phyloP scores from a whole-genome alignment of 2,329 filamentous ascomycete genomes.

The Fusarium chuoi region DNA sequence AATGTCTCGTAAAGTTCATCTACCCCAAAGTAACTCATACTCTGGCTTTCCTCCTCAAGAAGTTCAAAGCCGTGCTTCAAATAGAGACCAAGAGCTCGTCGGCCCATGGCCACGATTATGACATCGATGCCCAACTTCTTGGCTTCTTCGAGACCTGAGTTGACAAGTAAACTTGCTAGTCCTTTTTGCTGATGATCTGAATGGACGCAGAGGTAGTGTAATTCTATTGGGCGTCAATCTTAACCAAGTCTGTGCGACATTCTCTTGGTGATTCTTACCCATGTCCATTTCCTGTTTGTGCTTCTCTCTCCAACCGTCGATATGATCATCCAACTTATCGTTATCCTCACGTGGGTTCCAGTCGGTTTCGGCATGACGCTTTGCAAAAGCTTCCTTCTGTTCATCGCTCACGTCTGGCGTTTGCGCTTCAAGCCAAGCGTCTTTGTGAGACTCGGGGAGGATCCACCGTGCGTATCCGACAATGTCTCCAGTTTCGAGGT shows the following conservation, averaged over 20 bases:
- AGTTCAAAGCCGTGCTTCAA: slow-evolving; percentile 33
- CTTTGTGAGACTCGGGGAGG: slow-evolving; percentile 12
- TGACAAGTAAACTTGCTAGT: slow-evolving; percentile 36
- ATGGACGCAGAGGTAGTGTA: slow-evolving; percentile 39
- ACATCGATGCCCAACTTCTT: slow-evolving; percentile 29
- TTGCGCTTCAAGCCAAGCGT: slow-evolving; percentile 22
- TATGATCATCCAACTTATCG: slow-evolving; percentile 17
- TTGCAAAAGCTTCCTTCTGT: neutral
- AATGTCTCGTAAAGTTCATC: slow-evolving; percentile 28
- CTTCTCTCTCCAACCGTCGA: slow-evolving; percentile 15
- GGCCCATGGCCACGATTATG: slow-evolving; percentile 32
- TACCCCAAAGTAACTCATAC: slow-evolving; percentile 1
- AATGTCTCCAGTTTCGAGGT: slow-evolving; percentile 31
- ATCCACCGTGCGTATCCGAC: slow-evolving; percentile 39
- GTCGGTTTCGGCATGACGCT: neutral
- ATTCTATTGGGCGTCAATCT: slow-evolving; percentile 11
- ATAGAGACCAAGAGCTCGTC: slow-evolving; percentile 24
- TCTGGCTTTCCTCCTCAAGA: slow-evolving; percentile 8
- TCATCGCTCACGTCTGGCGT: slow-evolving; percentile 22
- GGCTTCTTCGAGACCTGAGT: slow-evolving; percentile 34
- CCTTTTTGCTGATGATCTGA: slow-evolving; percentile 36
- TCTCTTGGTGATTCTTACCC: neutral
- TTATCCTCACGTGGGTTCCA: slow-evolving; percentile 3
- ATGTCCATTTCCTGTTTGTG: slow-evolving; percentile 15
- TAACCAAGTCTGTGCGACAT: rapidly evolving